These are phyloP conservation scores for Clonostachys chloroleuca DNA, from an alignment of 2,329 filamentous ascomycete genomes.

Conservation along the genomic window DNA sequence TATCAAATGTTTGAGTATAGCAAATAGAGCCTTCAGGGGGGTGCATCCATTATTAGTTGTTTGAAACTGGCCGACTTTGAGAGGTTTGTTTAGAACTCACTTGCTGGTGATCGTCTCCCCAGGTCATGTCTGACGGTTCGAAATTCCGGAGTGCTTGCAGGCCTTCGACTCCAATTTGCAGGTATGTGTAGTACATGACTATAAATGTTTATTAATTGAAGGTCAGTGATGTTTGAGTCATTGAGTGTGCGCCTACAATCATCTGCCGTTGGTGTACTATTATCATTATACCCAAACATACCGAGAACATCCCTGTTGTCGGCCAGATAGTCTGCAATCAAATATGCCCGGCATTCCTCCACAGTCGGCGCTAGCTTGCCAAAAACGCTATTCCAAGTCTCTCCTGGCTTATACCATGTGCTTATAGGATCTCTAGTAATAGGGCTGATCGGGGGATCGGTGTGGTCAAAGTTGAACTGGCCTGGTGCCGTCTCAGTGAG, in stretches of 20 bases:
- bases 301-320: slow-evolving; percentile 33
- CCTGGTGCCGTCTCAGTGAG: slow-evolving; percentile 47
- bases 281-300: slow-evolving; percentile 29
- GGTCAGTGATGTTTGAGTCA: slow-evolving; percentile 22
- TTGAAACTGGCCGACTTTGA: background rate
- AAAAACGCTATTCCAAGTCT: slow-evolving; percentile 61
- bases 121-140: slow-evolving; percentile 6
- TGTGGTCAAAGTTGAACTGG: slow-evolving; percentile 56
- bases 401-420: slow-evolving; percentile 56
- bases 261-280: slow-evolving; percentile 14
- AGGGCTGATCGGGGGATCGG: slow-evolving; percentile 51
- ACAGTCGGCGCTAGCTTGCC: slow-evolving; percentile 54
- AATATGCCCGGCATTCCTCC: slow-evolving; percentile 47
- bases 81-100: slow-evolving; percentile 12
- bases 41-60: background rate
- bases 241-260: slow-evolving; percentile 30
- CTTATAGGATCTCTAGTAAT: slow-evolving; percentile 47
- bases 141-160: background rate
- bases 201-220: background rate
- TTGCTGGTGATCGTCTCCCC: slow-evolving; percentile 35
- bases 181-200: background rate
- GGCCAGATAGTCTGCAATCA: slow-evolving; percentile 37
- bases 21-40: slow-evolving; percentile 51
- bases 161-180: background rate
- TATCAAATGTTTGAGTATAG: slow-evolving; percentile 57